A percentile compares a stretch with the other conserved stretches of the same genome.
Evolutionary conservation across 495 filamentous ascomycete species (phyloP).

Genomic region (Astrothelium subdiscretum): DNA sequence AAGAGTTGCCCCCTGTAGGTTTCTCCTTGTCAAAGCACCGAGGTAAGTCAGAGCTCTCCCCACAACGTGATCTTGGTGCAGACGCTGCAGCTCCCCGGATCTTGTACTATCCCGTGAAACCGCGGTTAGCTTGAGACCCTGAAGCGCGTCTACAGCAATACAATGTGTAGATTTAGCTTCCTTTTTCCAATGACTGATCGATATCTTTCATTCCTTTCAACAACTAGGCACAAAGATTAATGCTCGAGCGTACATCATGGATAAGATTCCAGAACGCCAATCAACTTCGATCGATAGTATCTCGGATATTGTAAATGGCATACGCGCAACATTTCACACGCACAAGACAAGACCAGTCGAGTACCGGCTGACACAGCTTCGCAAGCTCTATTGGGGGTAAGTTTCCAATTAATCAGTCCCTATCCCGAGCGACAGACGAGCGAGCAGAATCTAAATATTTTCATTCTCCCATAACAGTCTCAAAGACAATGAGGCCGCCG

Average conservation of each 20-base stretch:
- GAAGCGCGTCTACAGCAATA: background rate
- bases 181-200: too few species aligned
- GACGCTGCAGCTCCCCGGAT: background rate
- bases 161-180: background rate
- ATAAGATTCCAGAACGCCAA: slow-evolving; percentile 39
- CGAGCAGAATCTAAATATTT: too few species aligned
- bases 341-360: slow-evolving; percentile 72
- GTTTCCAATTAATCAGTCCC: too few species aligned
- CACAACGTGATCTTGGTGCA: background rate
- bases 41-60: background rate
- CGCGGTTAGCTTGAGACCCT: background rate
- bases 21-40: too few species aligned
- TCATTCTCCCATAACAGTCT: too few species aligned
- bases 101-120: background rate
- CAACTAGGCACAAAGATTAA: background rate
- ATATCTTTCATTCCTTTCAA: too few species aligned
- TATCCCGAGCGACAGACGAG: too few species aligned
- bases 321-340: slow-evolving; percentile 54
- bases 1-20: too few species aligned
- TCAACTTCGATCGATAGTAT: slow-evolving; percentile 58
- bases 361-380: slow-evolving; percentile 73
- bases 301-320: slow-evolving; percentile 41
- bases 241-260: slow-evolving; percentile 9
- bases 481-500: slow-evolving; percentile 57
- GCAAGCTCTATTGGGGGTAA: slow-evolving; percentile 87